Conservation (phyloP, 2,329 filamentous ascomycete species). For the Bipolaris bicolor region DNA sequence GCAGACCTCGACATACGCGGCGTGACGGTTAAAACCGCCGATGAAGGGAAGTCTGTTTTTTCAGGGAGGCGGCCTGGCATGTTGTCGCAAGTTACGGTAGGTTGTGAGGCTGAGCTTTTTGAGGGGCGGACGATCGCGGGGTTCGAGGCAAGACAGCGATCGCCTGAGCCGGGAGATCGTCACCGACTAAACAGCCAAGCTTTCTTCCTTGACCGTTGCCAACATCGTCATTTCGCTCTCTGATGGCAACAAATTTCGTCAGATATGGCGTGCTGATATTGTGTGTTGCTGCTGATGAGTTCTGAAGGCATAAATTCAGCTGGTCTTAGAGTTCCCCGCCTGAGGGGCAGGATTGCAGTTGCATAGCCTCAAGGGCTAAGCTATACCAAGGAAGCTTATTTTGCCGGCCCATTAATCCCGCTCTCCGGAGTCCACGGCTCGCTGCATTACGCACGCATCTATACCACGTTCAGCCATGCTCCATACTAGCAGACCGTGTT, state of each 20-base stretch:
- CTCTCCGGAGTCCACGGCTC: slow-evolving; percentile 10
- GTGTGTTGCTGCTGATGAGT: background rate
- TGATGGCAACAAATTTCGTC: too few species aligned
- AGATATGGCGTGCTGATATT: background rate
- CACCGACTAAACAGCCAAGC: slow-evolving; percentile 27
- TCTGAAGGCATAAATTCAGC: background rate
- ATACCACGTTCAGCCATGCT: slow-evolving; percentile 21
- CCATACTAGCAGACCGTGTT: slow-evolving; percentile 16
- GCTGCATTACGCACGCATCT: slow-evolving; percentile 36
- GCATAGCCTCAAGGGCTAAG: slow-evolving; percentile 23
- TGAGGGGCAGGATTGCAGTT: background rate
- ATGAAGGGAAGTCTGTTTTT: slow-evolving; percentile 51
- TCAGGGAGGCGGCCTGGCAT: slow-evolving; percentile 55
- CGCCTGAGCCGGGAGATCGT: slow-evolving; percentile 23
- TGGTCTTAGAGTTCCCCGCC: background rate
- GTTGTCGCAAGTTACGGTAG: slow-evolving; percentile 16
- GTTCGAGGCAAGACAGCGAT: background rate
- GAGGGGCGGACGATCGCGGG: slow-evolving; percentile 8
- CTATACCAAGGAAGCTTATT: slow-evolving; percentile 40
- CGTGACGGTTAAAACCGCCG: slow-evolving; percentile 51
- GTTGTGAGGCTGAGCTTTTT: slow-evolving; percentile 26
- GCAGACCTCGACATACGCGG: slow-evolving; percentile 49
- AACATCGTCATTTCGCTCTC: background rate
- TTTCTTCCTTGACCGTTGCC: background rate
- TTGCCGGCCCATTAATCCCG: slow-evolving; percentile 11